Base-by-base conservation (phyloP, 2,329 filamentous ascomycete species). In the Orbilia quercus region DNA sequence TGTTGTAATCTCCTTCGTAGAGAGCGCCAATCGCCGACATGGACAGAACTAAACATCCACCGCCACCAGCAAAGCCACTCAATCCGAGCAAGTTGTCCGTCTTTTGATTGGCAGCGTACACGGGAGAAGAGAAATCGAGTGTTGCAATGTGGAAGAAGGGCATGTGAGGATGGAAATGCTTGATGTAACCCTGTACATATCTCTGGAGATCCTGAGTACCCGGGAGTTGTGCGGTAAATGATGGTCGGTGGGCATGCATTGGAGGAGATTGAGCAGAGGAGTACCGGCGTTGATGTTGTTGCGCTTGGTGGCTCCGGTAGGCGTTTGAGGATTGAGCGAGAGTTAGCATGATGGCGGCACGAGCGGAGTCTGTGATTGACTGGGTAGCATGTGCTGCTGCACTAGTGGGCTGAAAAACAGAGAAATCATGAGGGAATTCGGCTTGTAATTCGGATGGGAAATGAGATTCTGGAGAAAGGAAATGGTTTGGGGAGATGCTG, bases 61-160 rank as follows among this genome's bases (percentile, higher is more conserved):
- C 91, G 65, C 93, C 92, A 69, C 91, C 91, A 75, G 90, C 81
- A 74, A 88, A 83, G 60, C 83, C 84, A 50, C 83, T 82, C 25
- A 85, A 83, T 55, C 81, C 84, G 79, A 82, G 85, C 80, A 86
- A 79, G 80, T 83, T 84, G 74, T 87, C 84, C 71, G 85, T 85
- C 79, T 87, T 88, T 74, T 87, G 79, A 54, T 84, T 85, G 73
- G 82, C 86, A 47, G 87, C 84, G 76, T 88, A 88, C 50, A 90
- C 84, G 57, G 90, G 86, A 57, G 91, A 87, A 78, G 96, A 92
- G 82, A 98, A 97, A 44, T 92, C 92, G 75, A 98, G 84, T 14
- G 94, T 96, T 58, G 93, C 89, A 76, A 96, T 87, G 81, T 98
- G 94, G 74, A 96, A 84, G 81, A 98, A 96, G n/a, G 95, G 94